Percentiles rank a stretch among this genome's conserved stretches.
Evolutionary conservation across 352 stramenopile species (phyloP).

Genomic region (Phytophthora kernoviae): DNA sequence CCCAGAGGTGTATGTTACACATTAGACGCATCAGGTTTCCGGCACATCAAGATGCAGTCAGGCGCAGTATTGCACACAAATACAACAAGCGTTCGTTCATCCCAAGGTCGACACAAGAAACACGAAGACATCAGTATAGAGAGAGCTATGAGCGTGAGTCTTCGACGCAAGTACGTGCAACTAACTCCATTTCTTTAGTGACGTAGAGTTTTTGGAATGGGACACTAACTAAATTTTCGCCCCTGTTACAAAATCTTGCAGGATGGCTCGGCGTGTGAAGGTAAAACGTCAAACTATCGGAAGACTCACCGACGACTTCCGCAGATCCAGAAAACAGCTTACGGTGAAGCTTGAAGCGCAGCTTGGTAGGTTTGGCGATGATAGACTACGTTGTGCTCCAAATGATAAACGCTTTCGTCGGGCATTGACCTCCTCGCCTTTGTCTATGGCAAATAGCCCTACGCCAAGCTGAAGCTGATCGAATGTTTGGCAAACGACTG

Average conservation of each 20-base stretch:
- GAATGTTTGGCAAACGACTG: constrained; percentile 64
- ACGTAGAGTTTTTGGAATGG: neutral
- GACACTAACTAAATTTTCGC: neutral
- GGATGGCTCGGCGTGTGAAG: constrained; percentile 66
- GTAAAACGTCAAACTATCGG: constrained; percentile 49
- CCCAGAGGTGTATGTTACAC: constrained; percentile 75
- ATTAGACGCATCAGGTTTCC: constrained; percentile 59
- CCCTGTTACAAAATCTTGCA: constrained; percentile 16
- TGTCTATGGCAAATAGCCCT: constrained; percentile 39
- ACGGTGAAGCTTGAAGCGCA: constrained; percentile 61
- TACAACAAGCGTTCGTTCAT: neutral
- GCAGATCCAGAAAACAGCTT: constrained; percentile 38
- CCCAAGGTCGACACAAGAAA: constrained; percentile 13
- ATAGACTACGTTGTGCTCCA: neutral
- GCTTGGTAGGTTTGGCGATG: constrained; percentile 19
- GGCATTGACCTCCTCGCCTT: neutral
- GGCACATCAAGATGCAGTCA: constrained; percentile 77
- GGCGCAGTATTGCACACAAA: constrained; percentile 12
- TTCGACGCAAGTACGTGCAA: constrained; percentile 62
- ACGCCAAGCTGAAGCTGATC: constrained; percentile 63
- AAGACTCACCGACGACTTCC: constrained; percentile 53
- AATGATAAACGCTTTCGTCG: no score
- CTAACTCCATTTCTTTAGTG: neutral
- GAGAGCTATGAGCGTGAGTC: constrained; percentile 56
- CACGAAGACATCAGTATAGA: constrained; percentile 58